These are phyloP conservation scores for Gillenia trifoliata DNA, from an alignment of 306 rosid genomes.

Conservation along the genomic window DNA sequence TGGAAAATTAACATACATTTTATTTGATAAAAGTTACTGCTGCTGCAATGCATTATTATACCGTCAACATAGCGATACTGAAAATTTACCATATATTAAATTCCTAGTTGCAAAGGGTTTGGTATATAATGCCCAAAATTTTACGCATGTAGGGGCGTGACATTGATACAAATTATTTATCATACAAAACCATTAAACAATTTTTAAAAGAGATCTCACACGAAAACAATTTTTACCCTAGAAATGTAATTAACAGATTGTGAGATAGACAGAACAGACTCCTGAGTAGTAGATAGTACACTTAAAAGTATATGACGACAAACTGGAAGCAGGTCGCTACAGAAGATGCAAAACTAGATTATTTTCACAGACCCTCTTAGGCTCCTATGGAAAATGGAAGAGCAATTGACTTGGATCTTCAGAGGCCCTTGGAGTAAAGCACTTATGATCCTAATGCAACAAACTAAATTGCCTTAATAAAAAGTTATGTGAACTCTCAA, in stretches of 20 bases:
- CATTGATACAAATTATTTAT: background rate
- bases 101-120: background rate
- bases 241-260: background rate
- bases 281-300: background rate
- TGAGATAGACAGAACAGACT: background rate
- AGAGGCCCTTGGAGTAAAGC: background rate
- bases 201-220: background rate
- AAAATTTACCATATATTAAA: no score
- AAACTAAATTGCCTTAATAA: background rate
- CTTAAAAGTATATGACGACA: background rate
- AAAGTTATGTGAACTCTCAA: background rate
- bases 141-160: background rate
- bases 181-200: background rate
- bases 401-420: background rate
- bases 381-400: background rate
- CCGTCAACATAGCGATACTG: background rate
- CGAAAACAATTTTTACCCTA: background rate
- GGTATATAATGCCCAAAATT: background rate
- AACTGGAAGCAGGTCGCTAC: background rate
- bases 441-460: background rate
- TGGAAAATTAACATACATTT: background rate
- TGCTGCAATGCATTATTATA: background rate
- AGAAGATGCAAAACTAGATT: background rate
- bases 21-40: background rate
- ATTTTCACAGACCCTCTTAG: background rate